phyloP scores from a whole-genome alignment of 1,284 basidiomycete genomes.

The Jaminaea rosea region DNA sequence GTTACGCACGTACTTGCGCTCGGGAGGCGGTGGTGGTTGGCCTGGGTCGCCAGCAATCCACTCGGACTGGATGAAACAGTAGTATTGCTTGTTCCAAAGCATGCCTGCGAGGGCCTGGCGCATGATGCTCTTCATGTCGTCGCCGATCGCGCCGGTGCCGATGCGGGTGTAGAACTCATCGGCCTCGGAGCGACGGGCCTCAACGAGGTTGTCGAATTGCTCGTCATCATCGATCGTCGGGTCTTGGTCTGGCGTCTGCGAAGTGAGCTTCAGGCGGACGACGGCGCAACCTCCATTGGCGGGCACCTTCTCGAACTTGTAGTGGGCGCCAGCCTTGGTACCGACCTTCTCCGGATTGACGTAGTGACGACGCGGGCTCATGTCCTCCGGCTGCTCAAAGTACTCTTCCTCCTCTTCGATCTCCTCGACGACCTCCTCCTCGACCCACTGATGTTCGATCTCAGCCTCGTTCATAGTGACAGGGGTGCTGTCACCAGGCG shows the following conservation, averaged over 20 bases:
- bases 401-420: conserved; percentile 41
- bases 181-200: conserved; percentile 69
- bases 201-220: conserved; percentile 76
- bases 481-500: background rate
- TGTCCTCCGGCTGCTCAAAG: conserved; percentile 25
- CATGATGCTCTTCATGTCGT: conserved; percentile 92
- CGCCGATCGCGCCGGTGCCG: conserved; percentile 61
- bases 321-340: conserved; percentile 88
- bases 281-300: conserved; percentile 87
- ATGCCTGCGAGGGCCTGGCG: conserved; percentile 95
- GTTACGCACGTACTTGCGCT: conserved; percentile 77
- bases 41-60: conserved; percentile 92
- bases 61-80: conserved; percentile 88
- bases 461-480: conserved; percentile 15
- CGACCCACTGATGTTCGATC: conserved; percentile 8
- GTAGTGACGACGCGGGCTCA: conserved; percentile 28
- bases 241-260: conserved; percentile 65
- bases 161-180: conserved; percentile 88
- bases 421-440: conserved; percentile 39
- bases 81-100: conserved; percentile 96
- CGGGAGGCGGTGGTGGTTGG: conserved; percentile 85
- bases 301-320: conserved; percentile 76
- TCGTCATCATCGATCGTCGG: conserved; percentile 75
- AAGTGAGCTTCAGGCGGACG: conserved; percentile 85
- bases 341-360: conserved; percentile 80